Conservation (phyloP, 352 stramenopile genomes). For the Phytophthora kernoviae region DNA sequence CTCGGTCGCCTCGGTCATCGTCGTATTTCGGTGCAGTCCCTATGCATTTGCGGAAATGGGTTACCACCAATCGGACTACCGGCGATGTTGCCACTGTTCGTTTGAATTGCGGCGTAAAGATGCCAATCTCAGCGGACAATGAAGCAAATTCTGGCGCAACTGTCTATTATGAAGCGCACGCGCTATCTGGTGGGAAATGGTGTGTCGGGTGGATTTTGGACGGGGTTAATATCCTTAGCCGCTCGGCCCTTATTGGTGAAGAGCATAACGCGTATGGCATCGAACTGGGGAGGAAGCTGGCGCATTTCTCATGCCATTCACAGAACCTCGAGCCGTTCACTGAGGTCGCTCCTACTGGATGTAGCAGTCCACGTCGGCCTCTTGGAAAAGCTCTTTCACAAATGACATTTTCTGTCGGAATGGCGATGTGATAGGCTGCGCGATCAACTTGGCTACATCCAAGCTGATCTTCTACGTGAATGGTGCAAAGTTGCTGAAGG, state of each 20-base stretch:
- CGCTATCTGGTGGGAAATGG: slow-evolving; percentile 54
- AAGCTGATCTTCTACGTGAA: slow-evolving; percentile 73
- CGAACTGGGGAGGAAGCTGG: slow-evolving; percentile 43
- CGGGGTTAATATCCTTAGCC: slow-evolving; percentile 8
- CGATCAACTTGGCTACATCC: slow-evolving; percentile 28
- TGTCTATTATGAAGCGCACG: slow-evolving; percentile 62
- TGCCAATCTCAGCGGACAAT: not conserved
- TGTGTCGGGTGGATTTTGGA: slow-evolving; percentile 58
- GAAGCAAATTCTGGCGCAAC: slow-evolving; percentile 1
- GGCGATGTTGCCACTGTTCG: slow-evolving; percentile 49
- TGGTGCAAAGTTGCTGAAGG: slow-evolving; percentile 37
- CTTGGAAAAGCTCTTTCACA: slow-evolving; percentile 31
- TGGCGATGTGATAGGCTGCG: slow-evolving; percentile 66
- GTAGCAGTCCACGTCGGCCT: slow-evolving; percentile 42
- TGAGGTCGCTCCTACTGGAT: slow-evolving; percentile 12
- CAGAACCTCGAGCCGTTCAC: slow-evolving; percentile 27
- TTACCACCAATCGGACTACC: slow-evolving; percentile 58
- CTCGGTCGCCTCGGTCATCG: slow-evolving; percentile 42
- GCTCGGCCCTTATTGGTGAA: slow-evolving; percentile 48
- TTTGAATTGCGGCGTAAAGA: slow-evolving; percentile 30
- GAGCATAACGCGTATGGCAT: slow-evolving; percentile 44
- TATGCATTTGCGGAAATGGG: slow-evolving; percentile 50
- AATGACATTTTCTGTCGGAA: slow-evolving; percentile 54
- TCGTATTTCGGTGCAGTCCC: slow-evolving; percentile 35
- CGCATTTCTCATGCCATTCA: slow-evolving; percentile 30